phyloP scores from a whole-genome alignment of 352 stramenopile genomes.

The Phytophthora nicotianae region DNA sequence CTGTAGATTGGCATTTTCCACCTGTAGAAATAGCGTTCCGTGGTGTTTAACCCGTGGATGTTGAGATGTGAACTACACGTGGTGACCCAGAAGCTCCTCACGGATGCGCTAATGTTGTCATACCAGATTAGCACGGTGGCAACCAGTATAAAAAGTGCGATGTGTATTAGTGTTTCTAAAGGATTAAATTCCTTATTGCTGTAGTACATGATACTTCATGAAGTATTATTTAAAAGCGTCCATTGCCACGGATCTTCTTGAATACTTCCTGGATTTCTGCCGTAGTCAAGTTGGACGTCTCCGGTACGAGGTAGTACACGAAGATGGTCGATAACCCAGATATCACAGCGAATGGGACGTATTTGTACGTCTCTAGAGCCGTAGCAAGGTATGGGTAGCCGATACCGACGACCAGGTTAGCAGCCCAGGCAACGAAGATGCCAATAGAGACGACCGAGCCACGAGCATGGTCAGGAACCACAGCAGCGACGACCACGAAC shows the following conservation, averaged over 20 bases:
- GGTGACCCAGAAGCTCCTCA: slow-evolving; percentile 18
- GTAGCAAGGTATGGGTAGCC: slow-evolving; percentile 45
- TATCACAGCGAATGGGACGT: slow-evolving; percentile 38
- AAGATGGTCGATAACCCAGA: slow-evolving; percentile 24
- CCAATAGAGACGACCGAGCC: slow-evolving; percentile 35
- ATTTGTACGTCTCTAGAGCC: slow-evolving; percentile 35
- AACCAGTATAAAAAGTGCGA: no score
- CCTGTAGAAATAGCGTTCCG: no score
- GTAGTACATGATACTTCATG: no score
- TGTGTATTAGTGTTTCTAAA: slow-evolving; percentile 3
- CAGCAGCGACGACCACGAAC: slow-evolving; percentile 45
- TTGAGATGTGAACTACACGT: slow-evolving; percentile 14
- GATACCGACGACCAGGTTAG: slow-evolving; percentile 48
- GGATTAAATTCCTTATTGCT: not conserved
- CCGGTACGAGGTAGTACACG: slow-evolving; percentile 39
- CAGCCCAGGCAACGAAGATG: slow-evolving; percentile 39
- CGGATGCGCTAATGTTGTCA: slow-evolving; percentile 16
- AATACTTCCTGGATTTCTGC: slow-evolving; percentile 46
- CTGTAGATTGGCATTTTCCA: no score
- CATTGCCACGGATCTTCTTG: slow-evolving; percentile 35
- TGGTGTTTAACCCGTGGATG: slow-evolving; percentile 25
- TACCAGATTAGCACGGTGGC: no score
- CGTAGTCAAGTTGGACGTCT: slow-evolving; percentile 43
- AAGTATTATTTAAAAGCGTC: slow-evolving; percentile 27
- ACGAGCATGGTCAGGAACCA: slow-evolving; percentile 44